Evolutionary conservation across 164 flowering plant species (phyloP), one percentile per base, ranked within the genome.

Genomic region (Vitis rotundifolia): DNA sequence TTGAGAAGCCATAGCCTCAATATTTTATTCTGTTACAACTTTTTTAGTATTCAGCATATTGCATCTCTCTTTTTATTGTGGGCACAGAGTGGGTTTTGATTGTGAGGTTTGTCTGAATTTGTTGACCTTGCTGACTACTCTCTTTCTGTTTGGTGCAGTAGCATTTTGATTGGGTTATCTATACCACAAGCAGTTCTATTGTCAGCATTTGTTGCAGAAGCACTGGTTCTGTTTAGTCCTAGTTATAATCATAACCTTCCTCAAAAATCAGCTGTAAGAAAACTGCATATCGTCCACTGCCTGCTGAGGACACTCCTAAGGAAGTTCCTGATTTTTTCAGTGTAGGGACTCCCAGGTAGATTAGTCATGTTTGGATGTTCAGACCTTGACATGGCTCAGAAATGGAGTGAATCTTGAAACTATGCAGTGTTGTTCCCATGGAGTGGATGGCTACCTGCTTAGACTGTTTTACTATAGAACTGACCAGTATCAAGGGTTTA

Each of bases 91-190:
- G n/a, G n/a, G 10, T 12, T 31, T 8, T 9, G 15, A 15, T 15
- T 8, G 0, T 7, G 13, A 15, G 48, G 14, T n/a, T 8, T 9
- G 37, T 29, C 4, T 0, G 47, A 26, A 8, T 11, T 3, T 60
- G 5, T 31, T 0, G 3, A n/a, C 10, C 44, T 31, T 61, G 44
- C 48, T 37, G 44, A 61, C 11, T 61, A 61, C 44, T 29, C 49
- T 59, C 44, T 37, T 37, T 59, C 44, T 53, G 14, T 12, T 61
- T 14, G 49, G 64, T 61, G 64, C 64, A 61, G 64, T 31, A 12
- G 49, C 64, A 61, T 37, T 37, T 37, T 61, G 49, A 7, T 31
- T 48, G 49, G 56, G 14, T 13, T 37, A 49, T 61, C 19, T 18
- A 61, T 31, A 7, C n/a, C n/a, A 61, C 49, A 61, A 31, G n/a